Percentiles rank a stretch among this genome's conserved stretches.
Evolutionary conservation across 345 rosid species (phyloP).

Genomic region (Aquilaria yunnanensis): DNA sequence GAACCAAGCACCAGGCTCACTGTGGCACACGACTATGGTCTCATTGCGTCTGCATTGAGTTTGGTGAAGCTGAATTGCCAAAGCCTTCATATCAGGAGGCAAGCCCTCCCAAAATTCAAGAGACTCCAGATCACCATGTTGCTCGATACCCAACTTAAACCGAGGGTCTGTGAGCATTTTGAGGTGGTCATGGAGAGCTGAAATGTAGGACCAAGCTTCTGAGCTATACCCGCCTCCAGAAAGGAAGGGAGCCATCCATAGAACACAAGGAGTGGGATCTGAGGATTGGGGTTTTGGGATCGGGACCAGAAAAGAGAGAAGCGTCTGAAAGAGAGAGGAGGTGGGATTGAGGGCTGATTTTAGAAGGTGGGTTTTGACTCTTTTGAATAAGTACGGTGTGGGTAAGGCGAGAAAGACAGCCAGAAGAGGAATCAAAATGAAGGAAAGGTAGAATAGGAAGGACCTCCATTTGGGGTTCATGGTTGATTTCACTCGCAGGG

Average conservation of each 20-base stretch:
- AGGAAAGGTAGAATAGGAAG: conserved; percentile 28
- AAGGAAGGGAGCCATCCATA: conserved; percentile 93
- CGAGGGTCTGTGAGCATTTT: conserved; percentile 29
- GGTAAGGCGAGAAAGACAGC: conserved; percentile 37
- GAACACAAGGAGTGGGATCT: conserved; percentile 43
- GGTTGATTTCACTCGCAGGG: not conserved
- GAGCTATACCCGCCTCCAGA: conserved; percentile 96
- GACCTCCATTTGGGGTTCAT: conserved; percentile 23
- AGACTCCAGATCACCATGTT: conserved; percentile 72
- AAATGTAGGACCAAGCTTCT: conserved; percentile 78
- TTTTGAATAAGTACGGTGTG: conserved; percentile 17
- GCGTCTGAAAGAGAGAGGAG: conserved; percentile 25
- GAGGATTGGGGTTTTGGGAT: conserved; percentile 14
- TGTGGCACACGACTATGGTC: conserved; percentile 78
- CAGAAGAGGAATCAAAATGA: conserved; percentile 35
- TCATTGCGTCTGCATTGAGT: conserved; percentile 45
- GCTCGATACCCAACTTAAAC: conserved; percentile 56
- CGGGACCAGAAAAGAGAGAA: conserved; percentile 16
- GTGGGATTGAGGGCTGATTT: conserved; percentile 29
- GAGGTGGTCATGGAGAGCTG: conserved; percentile 38
- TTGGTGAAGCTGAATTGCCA: conserved; percentile 43
- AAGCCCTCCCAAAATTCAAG: conserved; percentile 68
- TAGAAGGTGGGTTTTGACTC: conserved; percentile 25
- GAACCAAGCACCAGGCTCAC: conserved; percentile 95
- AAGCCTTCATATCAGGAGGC: conserved; percentile 31